Evolutionary conservation across 345 rosid genomes (phyloP), one percentile per base, ranked within the genome.

Genomic region (Pseudoturritis turrita): DNA sequence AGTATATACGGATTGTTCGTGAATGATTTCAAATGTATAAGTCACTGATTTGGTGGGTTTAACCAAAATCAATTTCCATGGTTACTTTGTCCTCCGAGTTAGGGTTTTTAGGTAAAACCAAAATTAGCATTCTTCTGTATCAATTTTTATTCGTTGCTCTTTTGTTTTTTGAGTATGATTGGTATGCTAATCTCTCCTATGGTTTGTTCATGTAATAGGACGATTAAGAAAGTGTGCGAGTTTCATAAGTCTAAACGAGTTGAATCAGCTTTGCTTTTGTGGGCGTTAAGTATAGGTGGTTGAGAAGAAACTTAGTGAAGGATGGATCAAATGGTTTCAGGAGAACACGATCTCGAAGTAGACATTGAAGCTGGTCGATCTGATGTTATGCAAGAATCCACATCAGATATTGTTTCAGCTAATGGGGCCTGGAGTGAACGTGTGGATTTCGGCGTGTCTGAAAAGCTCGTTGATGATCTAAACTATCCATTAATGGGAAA

Each of bases 361-460:
- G 96, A 87, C 81, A 81, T 89, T 35, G 98, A 91, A 79, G 80
- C 75, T 59, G 96, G 92, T 35, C 22, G 31, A 18, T 31, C 33
- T 46, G 31, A 63, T 36, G 67, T 29, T 21, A 45, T 10, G 2
- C 60, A 41, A n/a, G 73, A 49, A 77, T 68, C 74, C 53, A 68
- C 69, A 49, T 81, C 83, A 44, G 78, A 78, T 67, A 21, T 12
- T 44, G 18, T 45, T 10, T 68, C 55, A 56, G 13, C 26, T 18
- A 33, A 43, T 36, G 55, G 33, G 70, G 76, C 77, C 10, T 57
- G 17, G 39, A 44, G 29, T 51, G 62, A 77, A 46, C 11, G 21
- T 6, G 57, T 43, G 4, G 19, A 6, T 74, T 35, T 58, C 10
- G 74, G 72, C 46, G 80, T 12, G 17, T 7, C 71, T 19, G 56